Evolutionary conservation across 148 eudicot species (phyloP).

Genomic region (Salicornia ramosissima): DNA sequence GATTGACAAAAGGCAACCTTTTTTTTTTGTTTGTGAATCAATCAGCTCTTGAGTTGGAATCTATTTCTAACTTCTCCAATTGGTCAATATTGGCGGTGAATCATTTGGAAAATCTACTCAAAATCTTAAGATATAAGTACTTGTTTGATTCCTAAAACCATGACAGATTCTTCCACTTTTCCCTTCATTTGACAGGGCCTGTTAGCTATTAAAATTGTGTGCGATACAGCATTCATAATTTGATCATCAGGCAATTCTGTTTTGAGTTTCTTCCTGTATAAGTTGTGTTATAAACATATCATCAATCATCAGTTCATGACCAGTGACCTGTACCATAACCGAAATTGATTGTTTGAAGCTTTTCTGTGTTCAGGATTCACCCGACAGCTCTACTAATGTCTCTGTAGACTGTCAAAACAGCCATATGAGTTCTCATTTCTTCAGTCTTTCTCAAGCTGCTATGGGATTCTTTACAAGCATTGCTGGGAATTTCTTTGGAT

Average conservation of each 20-base stretch:
- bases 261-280: neutral
- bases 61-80: neutral
- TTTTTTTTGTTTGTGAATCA: neutral
- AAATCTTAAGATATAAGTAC: too few species aligned
- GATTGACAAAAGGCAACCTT: neutral
- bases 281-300: neutral
- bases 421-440: conserved; percentile 21
- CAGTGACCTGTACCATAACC: neutral
- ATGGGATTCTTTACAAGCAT: conserved; percentile 51
- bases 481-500: conserved; percentile 44
- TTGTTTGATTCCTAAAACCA: neutral
- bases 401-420: conserved; percentile 22
- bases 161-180: neutral
- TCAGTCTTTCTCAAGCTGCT: conserved; percentile 55
- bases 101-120: too few species aligned
- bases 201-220: neutral
- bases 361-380: conserved; percentile 36
- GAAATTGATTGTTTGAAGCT: neutral
- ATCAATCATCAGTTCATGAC: neutral
- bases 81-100: too few species aligned
- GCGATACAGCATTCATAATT: neutral
- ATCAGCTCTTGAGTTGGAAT: neutral
- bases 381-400: conserved; percentile 13
- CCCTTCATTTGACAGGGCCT: neutral
- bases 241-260: neutral